These are phyloP conservation scores for Argentina anserina DNA, from an alignment of 306 rosid genomes.

Conservation along the genomic window DNA sequence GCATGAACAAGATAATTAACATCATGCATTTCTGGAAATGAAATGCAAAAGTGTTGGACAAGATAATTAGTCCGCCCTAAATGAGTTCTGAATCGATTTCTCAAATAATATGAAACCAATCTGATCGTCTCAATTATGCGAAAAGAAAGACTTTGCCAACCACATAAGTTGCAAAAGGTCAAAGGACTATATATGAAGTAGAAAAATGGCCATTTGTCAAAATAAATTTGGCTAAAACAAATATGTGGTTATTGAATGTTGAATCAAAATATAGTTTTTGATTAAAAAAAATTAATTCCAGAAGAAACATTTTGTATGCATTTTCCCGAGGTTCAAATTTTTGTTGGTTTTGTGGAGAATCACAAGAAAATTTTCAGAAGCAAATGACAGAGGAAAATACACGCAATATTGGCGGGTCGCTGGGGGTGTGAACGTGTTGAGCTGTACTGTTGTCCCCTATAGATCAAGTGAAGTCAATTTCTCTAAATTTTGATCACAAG, in stretches of 20 bases:
- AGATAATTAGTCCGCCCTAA: not conserved
- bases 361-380: not conserved
- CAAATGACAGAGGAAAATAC: not conserved
- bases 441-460: not conserved
- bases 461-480: not conserved
- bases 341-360: not conserved
- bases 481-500: not conserved
- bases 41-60: conserved; percentile 18
- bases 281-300: too few relatives aligned
- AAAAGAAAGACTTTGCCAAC: not conserved
- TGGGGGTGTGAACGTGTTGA: conserved; percentile 1
- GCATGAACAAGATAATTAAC: not conserved
- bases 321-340: not conserved
- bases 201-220: conserved; percentile 4
- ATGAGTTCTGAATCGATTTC: not conserved
- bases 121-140: not conserved
- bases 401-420: not conserved
- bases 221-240: conserved; percentile 6
- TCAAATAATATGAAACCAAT: not conserved
- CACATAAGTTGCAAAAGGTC: not conserved
- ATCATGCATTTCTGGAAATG: not conserved
- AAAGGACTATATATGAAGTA: not conserved
- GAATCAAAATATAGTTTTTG: not conserved
- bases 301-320: not conserved
- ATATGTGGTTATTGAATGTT: conserved; percentile 1